Conservation (phyloP, 2,329 filamentous ascomycete genomes). For the Fusarium fujikuroi region DNA sequence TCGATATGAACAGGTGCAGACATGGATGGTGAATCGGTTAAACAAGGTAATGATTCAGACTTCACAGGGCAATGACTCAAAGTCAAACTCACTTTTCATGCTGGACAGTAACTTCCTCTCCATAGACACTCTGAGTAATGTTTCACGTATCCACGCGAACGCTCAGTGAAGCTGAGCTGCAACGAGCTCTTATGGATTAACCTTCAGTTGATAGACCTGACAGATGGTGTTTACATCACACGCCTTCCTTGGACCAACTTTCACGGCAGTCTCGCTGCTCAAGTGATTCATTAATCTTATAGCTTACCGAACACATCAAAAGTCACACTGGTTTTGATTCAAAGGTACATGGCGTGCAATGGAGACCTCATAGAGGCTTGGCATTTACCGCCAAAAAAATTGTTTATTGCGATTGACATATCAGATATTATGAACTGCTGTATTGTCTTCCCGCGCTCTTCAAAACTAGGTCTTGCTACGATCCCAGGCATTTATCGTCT, state of each 20-base stretch:
- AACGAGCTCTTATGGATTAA: not conserved
- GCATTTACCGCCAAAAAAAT: not conserved
- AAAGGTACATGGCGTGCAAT: not conserved
- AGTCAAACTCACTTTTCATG: too few relatives aligned
- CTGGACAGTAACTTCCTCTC: rapidly evolving
- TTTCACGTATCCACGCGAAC: too few relatives aligned
- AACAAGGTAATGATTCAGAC: not conserved
- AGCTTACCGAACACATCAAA: not conserved
- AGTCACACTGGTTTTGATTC: not conserved
- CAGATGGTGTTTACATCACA: not conserved
- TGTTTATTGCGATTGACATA: not conserved
- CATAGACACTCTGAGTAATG: not conserved
- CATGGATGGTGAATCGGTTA: rapidly evolving
- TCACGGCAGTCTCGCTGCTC: not conserved
- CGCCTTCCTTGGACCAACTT: not conserved
- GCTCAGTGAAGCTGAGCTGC: not conserved
- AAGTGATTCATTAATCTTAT: not conserved
- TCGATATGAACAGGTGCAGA: not conserved
- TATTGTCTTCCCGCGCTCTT: rapidly evolving
- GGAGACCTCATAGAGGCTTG: too few relatives aligned
- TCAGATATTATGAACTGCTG: not conserved
- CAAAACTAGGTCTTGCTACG: rapidly evolving
- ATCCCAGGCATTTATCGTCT: too few relatives aligned
- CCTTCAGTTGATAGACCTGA: not conserved
- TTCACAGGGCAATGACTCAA: too few relatives aligned